Base-by-base conservation (phyloP, 805 yeast genomes). In the Lipomyces starkeyi region DNA sequence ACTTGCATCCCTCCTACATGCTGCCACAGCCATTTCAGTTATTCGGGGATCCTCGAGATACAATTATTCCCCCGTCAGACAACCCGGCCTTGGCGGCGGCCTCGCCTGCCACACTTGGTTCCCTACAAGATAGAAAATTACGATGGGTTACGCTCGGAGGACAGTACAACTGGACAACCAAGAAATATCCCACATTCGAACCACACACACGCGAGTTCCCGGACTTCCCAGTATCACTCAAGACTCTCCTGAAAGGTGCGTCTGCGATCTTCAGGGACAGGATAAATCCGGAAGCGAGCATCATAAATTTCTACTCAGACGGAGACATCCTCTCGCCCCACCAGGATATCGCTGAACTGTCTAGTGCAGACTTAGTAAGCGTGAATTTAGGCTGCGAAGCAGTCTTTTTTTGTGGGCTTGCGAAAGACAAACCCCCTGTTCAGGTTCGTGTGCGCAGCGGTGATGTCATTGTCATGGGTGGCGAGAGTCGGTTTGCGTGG, bases 71-170 rank as follows among this genome's bases (percentile, higher is more conserved):
- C 3, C 61, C 68, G 6, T 32, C 47, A 11, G 32, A 29, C 20
- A 49, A 22, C 17, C 49, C 59, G 43, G 47, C 37, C 29, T 37
- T 37, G 14, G 61, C 64, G 4, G 35, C 66, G 8, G 25, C 62
- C 34, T 27, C 60, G 11, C 43, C 65, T 7, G 53, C 59, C 27
- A 43, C 66, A 2, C 56, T 69, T 9, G 59, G 57, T 7, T 17
- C 61, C 9, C 20, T 62, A 14, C 67, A 53, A 58, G 47, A 59
- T 22, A 43, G 56, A 47, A 76, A 78, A 61, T 74, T 82, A n/a
- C 76, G 84, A n/a, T 82, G 84, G 84, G 78, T 81, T 35, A 82
- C 84, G 0, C 77, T 82, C 8, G 84, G 84, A 2, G 84, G 84
- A 11, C 84, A 82, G 68, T 82, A 82, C 70, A 75, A 82, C 69